Evolutionary conservation across 2,329 filamentous ascomycete genomes (phyloP).

Genomic region (Aureobasidium mangrovei): DNA sequence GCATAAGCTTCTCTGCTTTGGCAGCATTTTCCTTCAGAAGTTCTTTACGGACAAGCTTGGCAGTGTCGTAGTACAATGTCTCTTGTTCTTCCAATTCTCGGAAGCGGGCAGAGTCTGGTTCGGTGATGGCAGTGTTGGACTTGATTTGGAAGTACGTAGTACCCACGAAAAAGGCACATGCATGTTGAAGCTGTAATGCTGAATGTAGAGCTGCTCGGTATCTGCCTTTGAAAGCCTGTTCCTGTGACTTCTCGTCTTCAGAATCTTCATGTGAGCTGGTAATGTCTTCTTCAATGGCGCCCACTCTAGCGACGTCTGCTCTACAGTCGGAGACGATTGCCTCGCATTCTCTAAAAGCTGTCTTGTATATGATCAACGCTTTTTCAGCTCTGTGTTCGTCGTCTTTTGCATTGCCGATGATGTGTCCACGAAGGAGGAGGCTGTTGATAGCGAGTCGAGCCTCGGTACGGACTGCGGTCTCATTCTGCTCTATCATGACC

Average conservation of each 20-base stretch:
- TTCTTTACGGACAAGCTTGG: constrained; percentile 69
- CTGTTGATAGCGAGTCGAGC: constrained; percentile 52
- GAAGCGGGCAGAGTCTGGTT: constrained; percentile 59
- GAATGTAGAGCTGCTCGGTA: constrained; percentile 57
- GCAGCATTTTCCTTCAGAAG: constrained; percentile 53
- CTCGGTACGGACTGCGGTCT: constrained; percentile 55
- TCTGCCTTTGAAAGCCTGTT: constrained; percentile 20
- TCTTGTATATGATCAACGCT: constrained; percentile 62
- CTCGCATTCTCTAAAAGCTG: constrained; percentile 33
- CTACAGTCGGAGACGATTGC: constrained; percentile 56
- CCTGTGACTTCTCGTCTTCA: constrained; percentile 24
- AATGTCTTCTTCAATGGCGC: background rate
- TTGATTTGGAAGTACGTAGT: constrained; percentile 82
- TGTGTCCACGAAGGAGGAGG: constrained; percentile 62
- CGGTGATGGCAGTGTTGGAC: constrained; percentile 54
- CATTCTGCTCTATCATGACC: constrained; percentile 83
- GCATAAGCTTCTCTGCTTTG: constrained; percentile 58
- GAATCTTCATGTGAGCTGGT: constrained; percentile 17
- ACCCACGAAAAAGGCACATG: constrained; percentile 73
- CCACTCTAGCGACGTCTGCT: constrained; percentile 38
- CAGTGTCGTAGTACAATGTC: constrained; percentile 62
- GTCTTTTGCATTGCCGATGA: constrained; percentile 65
- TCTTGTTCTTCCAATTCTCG: constrained; percentile 60
- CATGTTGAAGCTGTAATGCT: constrained; percentile 72
- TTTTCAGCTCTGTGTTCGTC: constrained; percentile 45